A percentile compares a stretch with the other conserved stretches of the same genome.
These are phyloP conservation scores for Schizonepeta tenuifolia DNA, from an alignment of 257 asterid genomes.

Conservation along the genomic window DNA sequence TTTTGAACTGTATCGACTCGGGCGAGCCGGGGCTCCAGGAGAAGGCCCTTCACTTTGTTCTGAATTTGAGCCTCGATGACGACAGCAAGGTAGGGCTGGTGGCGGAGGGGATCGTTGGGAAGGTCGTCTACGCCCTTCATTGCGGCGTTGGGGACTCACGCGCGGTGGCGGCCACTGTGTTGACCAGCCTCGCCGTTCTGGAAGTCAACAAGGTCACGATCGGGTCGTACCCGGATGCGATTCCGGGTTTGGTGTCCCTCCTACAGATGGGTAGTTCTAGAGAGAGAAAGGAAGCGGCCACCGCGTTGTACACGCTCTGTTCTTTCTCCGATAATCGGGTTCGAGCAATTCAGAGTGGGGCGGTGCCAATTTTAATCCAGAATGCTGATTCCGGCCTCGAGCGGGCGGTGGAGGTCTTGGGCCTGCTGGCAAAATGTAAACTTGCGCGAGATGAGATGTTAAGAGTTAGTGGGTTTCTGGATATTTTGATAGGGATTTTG, in stretches of 20 bases:
- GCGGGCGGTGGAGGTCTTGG: conserved; percentile 86
- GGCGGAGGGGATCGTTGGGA: conserved; percentile 85
- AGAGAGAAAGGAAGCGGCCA: conserved; percentile 93
- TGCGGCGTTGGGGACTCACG: conserved; percentile 76
- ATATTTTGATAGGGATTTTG: conserved; percentile 55
- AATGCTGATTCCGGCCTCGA: conserved; percentile 74
- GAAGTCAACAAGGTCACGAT: conserved; percentile 90
- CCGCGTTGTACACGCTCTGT: conserved; percentile 73
- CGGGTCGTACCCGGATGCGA: conserved; percentile 76
- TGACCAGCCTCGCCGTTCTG: conserved; percentile 88
- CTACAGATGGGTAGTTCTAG: conserved; percentile 62
- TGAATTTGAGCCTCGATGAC: conserved; percentile 88
- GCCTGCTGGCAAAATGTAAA: conserved; percentile 73
- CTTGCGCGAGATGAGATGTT: conserved; percentile 78
- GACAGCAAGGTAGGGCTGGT: conserved; percentile 90
- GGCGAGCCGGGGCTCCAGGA: conserved; percentile 66
- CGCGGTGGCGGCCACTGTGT: conserved; percentile 87
- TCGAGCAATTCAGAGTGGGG: conserved; percentile 58
- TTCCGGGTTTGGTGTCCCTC: conserved; percentile 68
- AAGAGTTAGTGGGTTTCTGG: conserved; percentile 52
- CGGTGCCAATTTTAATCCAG: conserved; percentile 64
- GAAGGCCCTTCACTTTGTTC: conserved; percentile 73
- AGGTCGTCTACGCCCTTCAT: conserved; percentile 62
- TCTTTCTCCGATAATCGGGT: conserved; percentile 77
- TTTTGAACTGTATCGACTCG: conserved; percentile 60